Percentiles rank a stretch among this genome's conserved stretches.
Evolutionary conservation across 441 rosid genomes (phyloP).

Genomic region (Arabidopsis hybrid): DNA sequence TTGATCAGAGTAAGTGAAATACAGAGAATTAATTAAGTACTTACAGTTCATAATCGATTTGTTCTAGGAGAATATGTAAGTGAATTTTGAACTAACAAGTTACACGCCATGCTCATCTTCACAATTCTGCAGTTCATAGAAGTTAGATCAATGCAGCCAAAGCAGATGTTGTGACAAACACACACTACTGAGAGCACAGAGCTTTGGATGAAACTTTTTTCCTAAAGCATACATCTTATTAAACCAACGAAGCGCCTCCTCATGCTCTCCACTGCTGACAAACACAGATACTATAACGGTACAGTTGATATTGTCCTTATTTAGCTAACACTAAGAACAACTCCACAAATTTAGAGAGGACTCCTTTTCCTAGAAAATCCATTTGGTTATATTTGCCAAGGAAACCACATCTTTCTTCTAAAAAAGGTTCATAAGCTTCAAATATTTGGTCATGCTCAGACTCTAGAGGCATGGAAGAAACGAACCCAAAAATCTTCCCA

Average conservation of each 20-base stretch:
- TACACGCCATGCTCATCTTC: slow-evolving; percentile 1
- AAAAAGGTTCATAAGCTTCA: neutral
- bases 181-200: slow-evolving; percentile 1
- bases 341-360: neutral
- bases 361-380: neutral
- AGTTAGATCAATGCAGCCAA: neutral
- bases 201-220: neutral
- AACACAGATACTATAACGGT: neutral
- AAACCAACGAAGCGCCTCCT: neutral
- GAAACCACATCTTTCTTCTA: neutral
- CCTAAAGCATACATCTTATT: neutral
- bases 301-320: neutral
- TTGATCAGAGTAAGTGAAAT: neutral
- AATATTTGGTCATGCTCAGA: neutral
- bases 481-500: too few relatives aligned
- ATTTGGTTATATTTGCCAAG: too few relatives aligned
- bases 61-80: neutral
- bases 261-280: neutral
- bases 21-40: slow-evolving; percentile 19
- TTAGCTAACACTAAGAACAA: neutral
- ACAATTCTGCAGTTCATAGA: neutral
- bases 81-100: slow-evolving; percentile 7
- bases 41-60: slow-evolving; percentile 17
- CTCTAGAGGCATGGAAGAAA: neutral
- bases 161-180: neutral